A percentile compares a stretch with the other conserved stretches of the same genome.
Evolutionary conservation across 2,329 filamentous ascomycete genomes (phyloP).

Genomic region (Corinectria fuckeliana): DNA sequence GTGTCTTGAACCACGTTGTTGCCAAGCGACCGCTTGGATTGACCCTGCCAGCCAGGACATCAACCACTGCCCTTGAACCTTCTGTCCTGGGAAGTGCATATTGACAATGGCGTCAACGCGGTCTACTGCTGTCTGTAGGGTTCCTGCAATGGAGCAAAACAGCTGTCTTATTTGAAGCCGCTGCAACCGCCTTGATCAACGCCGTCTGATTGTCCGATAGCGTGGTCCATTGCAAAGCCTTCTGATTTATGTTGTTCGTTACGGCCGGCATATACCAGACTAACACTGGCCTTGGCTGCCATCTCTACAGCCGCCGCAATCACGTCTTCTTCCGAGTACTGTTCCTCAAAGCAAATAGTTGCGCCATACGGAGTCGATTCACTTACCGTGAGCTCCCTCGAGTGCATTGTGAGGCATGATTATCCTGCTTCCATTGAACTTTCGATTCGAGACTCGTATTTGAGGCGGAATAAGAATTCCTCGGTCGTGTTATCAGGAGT

Average conservation of each 20-base stretch:
- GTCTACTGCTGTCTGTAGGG: slow-evolving; percentile 20
- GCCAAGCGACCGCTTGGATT: slow-evolving; percentile 21
- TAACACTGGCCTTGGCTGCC: not conserved
- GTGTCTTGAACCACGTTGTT: slow-evolving; percentile 23
- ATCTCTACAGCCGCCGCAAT: slow-evolving; percentile 19
- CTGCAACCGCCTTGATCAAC: slow-evolving; percentile 20
- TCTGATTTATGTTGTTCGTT: slow-evolving; percentile 27
- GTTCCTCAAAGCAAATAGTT: slow-evolving; percentile 25
- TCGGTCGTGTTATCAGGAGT: slow-evolving; percentile 15
- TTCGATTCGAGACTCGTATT: slow-evolving; percentile 17
- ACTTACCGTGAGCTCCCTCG: not conserved
- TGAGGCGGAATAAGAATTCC: slow-evolving; percentile 22
- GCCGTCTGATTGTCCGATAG: slow-evolving; percentile 17
- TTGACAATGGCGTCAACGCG: slow-evolving; percentile 19
- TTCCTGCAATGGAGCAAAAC: slow-evolving; percentile 25
- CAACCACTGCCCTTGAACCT: slow-evolving; percentile 15
- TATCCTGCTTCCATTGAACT: slow-evolving; percentile 9
- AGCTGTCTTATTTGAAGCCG: slow-evolving; percentile 14
- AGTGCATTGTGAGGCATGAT: slow-evolving; percentile 13
- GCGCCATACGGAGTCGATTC: slow-evolving; percentile 19
- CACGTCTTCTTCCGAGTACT: slow-evolving; percentile 9
- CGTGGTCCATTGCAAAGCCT: slow-evolving; percentile 23
- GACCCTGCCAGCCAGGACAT: slow-evolving; percentile 12
- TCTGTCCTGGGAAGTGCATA: slow-evolving; percentile 27
- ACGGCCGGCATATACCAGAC: slow-evolving; percentile 23